Conservation (phyloP, 345 rosid genomes). For the Salix viminalis region DNA sequence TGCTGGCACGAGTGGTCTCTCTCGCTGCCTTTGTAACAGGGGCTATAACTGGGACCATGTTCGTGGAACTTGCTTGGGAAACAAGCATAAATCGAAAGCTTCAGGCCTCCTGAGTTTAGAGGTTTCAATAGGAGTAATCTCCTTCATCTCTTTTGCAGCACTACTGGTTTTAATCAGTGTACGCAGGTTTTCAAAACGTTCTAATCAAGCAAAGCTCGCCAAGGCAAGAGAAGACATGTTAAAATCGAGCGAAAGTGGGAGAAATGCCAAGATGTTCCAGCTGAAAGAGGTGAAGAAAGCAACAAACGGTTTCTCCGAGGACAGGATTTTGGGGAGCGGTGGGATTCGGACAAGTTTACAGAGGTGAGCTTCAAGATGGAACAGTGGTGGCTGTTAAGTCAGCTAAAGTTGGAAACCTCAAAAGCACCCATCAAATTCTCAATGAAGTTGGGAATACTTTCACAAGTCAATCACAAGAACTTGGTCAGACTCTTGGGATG, state of each 20-base stretch:
- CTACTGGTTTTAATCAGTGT: conserved; percentile 12
- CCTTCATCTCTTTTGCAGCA: conserved; percentile 20
- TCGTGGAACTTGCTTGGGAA: conserved; percentile 33
- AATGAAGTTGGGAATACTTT: conserved; percentile 64
- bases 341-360: conserved; percentile 66
- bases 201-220: conserved; percentile 31
- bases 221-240: conserved; percentile 46
- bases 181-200: conserved; percentile 12
- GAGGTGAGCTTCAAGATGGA: conserved; percentile 53
- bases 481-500: conserved; percentile 56
- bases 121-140: conserved; percentile 30
- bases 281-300: conserved; percentile 54
- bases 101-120: conserved; percentile 20
- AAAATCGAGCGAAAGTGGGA: conserved; percentile 41
- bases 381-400: conserved; percentile 49
- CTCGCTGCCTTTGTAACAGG: conserved; percentile 46
- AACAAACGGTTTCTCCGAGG: conserved; percentile 42
- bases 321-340: conserved; percentile 49
- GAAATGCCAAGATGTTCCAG: conserved; percentile 41
- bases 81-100: conserved; percentile 19
- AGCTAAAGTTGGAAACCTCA: conserved; percentile 63
- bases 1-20: conserved; percentile 15
- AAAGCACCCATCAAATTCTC: conserved; percentile 59
- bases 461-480: conserved; percentile 64
- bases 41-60: conserved; percentile 41